These are phyloP conservation scores for Chaetomium olivaceum DNA, from an alignment of 2,329 filamentous ascomycete species.

Conservation along the genomic window DNA sequence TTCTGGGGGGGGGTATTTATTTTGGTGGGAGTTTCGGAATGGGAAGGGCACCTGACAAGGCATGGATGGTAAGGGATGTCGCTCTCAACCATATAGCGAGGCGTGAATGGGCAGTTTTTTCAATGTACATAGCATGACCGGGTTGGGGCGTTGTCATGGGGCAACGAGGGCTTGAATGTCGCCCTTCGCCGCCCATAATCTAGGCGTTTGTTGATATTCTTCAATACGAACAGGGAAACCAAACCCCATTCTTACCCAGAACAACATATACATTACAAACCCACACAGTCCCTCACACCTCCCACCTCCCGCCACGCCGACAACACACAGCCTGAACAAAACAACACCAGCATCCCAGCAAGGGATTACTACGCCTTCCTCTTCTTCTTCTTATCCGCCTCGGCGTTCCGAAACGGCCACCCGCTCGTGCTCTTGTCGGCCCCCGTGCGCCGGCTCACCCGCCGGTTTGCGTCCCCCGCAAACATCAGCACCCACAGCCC, in stretches of 20 bases:
- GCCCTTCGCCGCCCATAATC: neutral
- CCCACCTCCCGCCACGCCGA: neutral
- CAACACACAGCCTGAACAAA: neutral
- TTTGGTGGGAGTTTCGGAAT: conserved; percentile 15
- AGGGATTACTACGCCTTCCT: conserved; percentile 12
- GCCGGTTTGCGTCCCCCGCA: conserved; percentile 37
- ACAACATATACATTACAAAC: neutral
- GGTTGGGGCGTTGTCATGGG: neutral
- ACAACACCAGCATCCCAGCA: neutral
- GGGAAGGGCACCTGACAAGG: neutral
- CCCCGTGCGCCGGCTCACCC: conserved; percentile 43
- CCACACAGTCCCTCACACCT: neutral
- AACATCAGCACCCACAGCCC: conserved; percentile 63
- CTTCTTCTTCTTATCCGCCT: conserved; percentile 39
- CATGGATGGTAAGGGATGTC: neutral
- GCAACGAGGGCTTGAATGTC: neutral
- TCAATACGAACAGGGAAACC: neutral
- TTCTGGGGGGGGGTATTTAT: neutral
- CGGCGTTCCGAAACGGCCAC: conserved; percentile 43
- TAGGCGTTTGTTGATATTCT: neutral
- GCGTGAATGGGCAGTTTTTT: neutral
- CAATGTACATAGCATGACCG: neutral
- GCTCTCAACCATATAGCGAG: neutral
- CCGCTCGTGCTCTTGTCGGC: conserved; percentile 46
- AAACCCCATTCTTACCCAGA: neutral